Evolutionary conservation across 352 stramenopile genomes (phyloP), one percentile per base, ranked within the genome.

Genomic region (Phytophthora hibernalis): DNA sequence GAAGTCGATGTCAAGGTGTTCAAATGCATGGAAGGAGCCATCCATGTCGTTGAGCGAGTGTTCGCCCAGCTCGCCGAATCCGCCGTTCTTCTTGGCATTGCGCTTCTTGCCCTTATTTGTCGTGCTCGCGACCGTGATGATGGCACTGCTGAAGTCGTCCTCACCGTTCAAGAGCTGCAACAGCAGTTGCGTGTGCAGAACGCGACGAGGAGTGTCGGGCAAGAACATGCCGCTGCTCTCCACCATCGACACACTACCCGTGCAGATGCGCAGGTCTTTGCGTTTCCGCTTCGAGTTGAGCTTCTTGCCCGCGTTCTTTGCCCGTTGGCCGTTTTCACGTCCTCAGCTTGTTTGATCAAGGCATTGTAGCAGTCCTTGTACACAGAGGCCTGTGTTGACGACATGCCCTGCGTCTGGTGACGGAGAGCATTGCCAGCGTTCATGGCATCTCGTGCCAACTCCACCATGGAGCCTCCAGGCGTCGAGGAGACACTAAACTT

Each of bases 1-100:
- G 54, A 95, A 93, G 63, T 95, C 87, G 54, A 95, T 90, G 45
- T 95, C 87, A n/a, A 93, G 74, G 51, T 93, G 81, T 50, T 92
- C 87, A 38, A 95, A 92, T 15, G 82, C 74, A 50, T 94, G 83
- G 61, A 92, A 85, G 0, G 83, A 87, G 12, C 70, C 72, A 33
- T 89, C 86, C 63, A 91, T 79, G 40, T 91, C 81, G 48, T 74
- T 68, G 50, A 87, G 85, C 26, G 71, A 35, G 16, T 80, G 61
- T 2, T 69, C 66, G 13, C 45, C 64, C 31, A 67, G 3, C 4
- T 70, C 70, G 13, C 51, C 45, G 24, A 59, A 5, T 54, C 49
- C 55, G 7, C 58, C 55, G 47, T 60, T 69, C 28, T 72, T 77
- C 52, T 76, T 80, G 30, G 59, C 26, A 22, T 71, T 76, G 33